Evolutionary conservation across 1,139 yeast genomes (phyloP), one percentile per base, ranked within the genome.

Genomic region (Suhomyces wounanorum): DNA sequence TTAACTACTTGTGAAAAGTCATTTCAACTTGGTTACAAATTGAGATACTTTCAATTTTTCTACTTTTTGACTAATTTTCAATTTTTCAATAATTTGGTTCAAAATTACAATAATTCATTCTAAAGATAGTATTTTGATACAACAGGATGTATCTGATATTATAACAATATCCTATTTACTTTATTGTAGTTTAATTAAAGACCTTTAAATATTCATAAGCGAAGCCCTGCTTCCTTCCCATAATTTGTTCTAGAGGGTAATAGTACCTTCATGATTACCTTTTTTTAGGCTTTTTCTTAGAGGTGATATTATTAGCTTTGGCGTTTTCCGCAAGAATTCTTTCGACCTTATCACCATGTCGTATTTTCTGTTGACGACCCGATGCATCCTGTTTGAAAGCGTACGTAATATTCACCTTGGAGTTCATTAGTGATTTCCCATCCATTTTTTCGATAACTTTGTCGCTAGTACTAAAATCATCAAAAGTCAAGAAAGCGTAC

Each of bases 311-410:
- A 55, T 78, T 73, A 48, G 63, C 62, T 57, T 70, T 72, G 3
- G 95, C 96, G 62, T 83, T 86, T 45, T 77, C 79, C 16, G 95
- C 94, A 53, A 92, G 73, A 46, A 80, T 57, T 58, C 97, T 75
- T 62, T 92, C 97, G 0, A 83, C 83, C 28, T 77, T 78, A 59
- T 87, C 95, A n/a, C 97, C 97, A 61, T 90, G 96, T 44, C 81
- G 77, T 10, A 69, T 72, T 49, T 77, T 81, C 47, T 76, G 75
- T 8, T 51, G 54, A 21, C 37, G 44, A 14, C 66, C 64, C 26
- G 61, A 50, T 16, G 80, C 76, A 53, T 82, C 83, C 57, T 81
- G 84, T 66, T 89, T 89, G 62, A 77, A 83, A 0, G 97, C 96
- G 64, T 90, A 92, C 28, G 81, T 79, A 2, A 92, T 74, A 3